These are phyloP conservation scores for Dalbergia cultrata DNA, from an alignment of 306 rosid genomes.

Conservation along the genomic window DNA sequence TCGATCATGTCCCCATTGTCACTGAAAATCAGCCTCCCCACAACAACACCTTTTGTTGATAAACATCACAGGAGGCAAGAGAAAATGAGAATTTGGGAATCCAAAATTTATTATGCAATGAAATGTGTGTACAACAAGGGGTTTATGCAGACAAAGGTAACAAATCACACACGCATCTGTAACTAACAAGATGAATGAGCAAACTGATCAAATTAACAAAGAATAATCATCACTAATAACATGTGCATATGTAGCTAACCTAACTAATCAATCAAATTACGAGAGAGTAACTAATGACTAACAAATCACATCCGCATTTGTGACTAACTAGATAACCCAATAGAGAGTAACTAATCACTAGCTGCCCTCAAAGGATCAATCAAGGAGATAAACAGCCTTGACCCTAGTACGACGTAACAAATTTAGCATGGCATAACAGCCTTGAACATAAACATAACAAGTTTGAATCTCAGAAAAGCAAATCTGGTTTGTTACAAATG, in stretches of 20 bases:
- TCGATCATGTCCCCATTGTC: slow-evolving; percentile 96
- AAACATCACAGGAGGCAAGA: not conserved
- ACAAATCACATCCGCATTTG: not conserved
- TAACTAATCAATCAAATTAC: not conserved
- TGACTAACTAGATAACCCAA: no score
- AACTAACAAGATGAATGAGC: not conserved
- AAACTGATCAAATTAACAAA: not conserved
- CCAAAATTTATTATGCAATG: not conserved
- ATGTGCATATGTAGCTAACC: not conserved
- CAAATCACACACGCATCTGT: not conserved
- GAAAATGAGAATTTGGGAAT: not conserved
- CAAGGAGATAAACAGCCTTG: not conserved
- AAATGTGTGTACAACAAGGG: not conserved
- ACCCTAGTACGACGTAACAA: not conserved
- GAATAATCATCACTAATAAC: not conserved
- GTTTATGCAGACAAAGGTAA: not conserved
- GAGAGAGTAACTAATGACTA: not conserved
- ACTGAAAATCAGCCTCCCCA: slow-evolving; percentile 87
- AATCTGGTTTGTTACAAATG: no score
- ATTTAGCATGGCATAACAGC: no score
- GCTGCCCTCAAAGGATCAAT: not conserved
- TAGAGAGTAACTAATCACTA: no score
- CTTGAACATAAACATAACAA: no score
- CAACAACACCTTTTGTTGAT: slow-evolving; percentile 72
- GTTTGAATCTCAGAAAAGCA: no score